A percentile compares a stretch with the other conserved stretches of the same genome.
These are phyloP conservation scores for Alternaria hordeiaustralica DNA, from an alignment of 2,329 filamentous ascomycete genomes.

Conservation along the genomic window DNA sequence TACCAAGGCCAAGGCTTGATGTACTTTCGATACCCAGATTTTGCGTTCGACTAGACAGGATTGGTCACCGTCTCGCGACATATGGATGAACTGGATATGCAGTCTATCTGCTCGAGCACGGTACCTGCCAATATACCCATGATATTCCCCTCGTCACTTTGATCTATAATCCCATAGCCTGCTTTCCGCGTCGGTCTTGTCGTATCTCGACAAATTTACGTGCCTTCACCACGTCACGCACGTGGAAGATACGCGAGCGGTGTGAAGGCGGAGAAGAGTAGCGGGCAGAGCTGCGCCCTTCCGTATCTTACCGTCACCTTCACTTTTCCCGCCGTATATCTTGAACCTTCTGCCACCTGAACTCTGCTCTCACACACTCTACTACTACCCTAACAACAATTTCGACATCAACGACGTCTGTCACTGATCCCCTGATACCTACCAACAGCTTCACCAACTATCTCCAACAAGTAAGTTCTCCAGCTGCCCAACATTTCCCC, in stretches of 20 bases:
- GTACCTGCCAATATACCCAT: neutral
- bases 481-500: too few relatives aligned
- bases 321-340: neutral
- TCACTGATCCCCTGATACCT: neutral
- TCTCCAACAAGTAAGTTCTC: neutral
- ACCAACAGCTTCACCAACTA: neutral
- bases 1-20: slow-evolving; percentile 23
- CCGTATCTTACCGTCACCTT: neutral
- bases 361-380: neutral
- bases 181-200: neutral
- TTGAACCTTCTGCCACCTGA: neutral
- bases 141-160: neutral
- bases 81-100: neutral
- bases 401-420: neutral
- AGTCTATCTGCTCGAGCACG: neutral
- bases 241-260: neutral
- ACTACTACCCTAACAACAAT: neutral
- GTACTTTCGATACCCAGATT: neutral
- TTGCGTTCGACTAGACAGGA: neutral
- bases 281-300: neutral
- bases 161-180: neutral
- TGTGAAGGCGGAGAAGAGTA: neutral
- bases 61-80: neutral
- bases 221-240: neutral
- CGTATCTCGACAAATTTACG: neutral